Conservation (phyloP, 2,329 filamentous ascomycete species). For the Microcyclosporella mali region DNA sequence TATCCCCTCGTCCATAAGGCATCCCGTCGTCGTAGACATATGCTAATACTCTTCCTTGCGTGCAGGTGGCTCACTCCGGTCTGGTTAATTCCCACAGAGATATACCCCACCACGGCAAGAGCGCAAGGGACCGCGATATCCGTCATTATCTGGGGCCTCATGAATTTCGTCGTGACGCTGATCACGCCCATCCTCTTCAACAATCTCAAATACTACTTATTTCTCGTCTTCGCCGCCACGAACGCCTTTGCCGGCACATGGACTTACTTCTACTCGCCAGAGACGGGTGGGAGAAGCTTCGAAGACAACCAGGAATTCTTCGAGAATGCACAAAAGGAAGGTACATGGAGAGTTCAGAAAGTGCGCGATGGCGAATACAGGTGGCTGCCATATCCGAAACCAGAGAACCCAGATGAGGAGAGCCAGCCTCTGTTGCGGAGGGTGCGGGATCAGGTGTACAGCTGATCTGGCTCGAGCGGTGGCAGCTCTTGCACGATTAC, state of each 20-base stretch:
- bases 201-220: slow-evolving; percentile 53
- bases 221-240: slow-evolving; percentile 50
- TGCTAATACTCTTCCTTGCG: no score
- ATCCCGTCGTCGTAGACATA: no score
- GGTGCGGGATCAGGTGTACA: slow-evolving; percentile 37
- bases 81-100: slow-evolving; percentile 56
- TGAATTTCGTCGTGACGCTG: slow-evolving; percentile 54
- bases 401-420: slow-evolving; percentile 38
- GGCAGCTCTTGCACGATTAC: no score
- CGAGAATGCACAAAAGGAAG: slow-evolving; percentile 44
- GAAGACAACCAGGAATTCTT: slow-evolving; percentile 58
- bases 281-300: slow-evolving; percentile 53
- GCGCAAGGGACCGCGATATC: slow-evolving; percentile 51
- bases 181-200: slow-evolving; percentile 55
- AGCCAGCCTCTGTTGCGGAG: slow-evolving; percentile 41
- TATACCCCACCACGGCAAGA: slow-evolving; percentile 50
- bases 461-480: background rate
- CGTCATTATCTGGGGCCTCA: slow-evolving; percentile 52
- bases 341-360: slow-evolving; percentile 49
- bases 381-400: slow-evolving; percentile 39
- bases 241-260: slow-evolving; percentile 51
- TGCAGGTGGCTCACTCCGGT: slow-evolving; percentile 56
- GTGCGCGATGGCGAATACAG: slow-evolving; percentile 49
- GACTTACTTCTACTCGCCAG: slow-evolving; percentile 50
- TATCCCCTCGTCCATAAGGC: no score